Evolutionary conservation across 2,329 filamentous ascomycete genomes (phyloP).

Genomic region (Aspergillus flavus): DNA sequence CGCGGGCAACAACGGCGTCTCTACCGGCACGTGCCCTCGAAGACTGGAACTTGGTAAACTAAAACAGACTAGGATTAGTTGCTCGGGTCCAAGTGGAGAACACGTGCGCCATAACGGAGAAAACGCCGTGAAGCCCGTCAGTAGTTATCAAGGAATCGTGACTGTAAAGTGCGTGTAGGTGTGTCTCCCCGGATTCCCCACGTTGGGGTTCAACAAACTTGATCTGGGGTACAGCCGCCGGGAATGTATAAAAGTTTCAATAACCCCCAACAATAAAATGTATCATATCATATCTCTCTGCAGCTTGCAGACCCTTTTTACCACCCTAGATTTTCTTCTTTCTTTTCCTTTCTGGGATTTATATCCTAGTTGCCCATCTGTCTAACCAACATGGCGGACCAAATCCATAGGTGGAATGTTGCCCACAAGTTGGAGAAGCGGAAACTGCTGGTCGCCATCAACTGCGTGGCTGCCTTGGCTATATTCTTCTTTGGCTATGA

Average conservation of each 20-base stretch:
- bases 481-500: conserved; percentile 71
- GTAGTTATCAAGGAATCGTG: neutral
- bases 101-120: neutral
- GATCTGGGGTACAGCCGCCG: neutral
- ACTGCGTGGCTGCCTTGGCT: conserved; percentile 64
- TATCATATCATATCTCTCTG: neutral
- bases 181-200: neutral
- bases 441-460: conserved; percentile 63
- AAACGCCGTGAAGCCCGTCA: neutral
- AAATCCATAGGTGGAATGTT: conserved; percentile 50
- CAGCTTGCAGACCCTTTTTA: neutral
- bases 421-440: conserved; percentile 59
- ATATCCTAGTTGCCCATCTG: neutral
- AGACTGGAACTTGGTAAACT: neutral
- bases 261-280: neutral
- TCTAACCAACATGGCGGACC: conserved; percentile 17
- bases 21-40: neutral
- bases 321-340: neutral
- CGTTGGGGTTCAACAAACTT: neutral
- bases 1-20: neutral
- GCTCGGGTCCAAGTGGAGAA: neutral
- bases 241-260: neutral
- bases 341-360: neutral
- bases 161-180: neutral
- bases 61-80: neutral